These are phyloP conservation scores for Phytophthora citricola DNA, from an alignment of 352 stramenopile species.

Conservation along the genomic window DNA sequence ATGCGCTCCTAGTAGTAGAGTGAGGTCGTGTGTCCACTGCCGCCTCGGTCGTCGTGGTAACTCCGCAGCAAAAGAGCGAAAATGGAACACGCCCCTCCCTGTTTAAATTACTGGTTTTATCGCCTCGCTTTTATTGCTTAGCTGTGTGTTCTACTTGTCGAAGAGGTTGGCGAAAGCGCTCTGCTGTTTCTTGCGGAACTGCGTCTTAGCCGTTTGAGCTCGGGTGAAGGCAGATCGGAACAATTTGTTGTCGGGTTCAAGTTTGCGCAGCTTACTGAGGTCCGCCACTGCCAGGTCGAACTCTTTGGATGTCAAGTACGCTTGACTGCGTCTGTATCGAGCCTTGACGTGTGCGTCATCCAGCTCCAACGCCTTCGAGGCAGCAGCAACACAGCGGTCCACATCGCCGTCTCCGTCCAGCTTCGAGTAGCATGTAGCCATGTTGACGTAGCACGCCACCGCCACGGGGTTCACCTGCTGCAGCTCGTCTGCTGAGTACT, in stretches of 20 bases:
- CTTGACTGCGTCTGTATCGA: slow-evolving; percentile 71
- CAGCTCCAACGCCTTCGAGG: slow-evolving; percentile 49
- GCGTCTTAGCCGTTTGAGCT: slow-evolving; percentile 37
- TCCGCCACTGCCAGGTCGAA: slow-evolving; percentile 67
- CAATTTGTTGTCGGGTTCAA: slow-evolving; percentile 57
- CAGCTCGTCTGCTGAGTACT: slow-evolving; percentile 48
- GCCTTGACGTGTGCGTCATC: slow-evolving; percentile 66
- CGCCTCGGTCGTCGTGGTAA: slow-evolving; percentile 29
- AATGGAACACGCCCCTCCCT: slow-evolving; percentile 62
- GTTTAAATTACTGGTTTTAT: slow-evolving; percentile 59
- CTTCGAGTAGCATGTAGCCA: slow-evolving; percentile 73
- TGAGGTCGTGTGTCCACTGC: slow-evolving; percentile 33
- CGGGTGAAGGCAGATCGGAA: slow-evolving; percentile 45
- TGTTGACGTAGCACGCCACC: slow-evolving; percentile 62
- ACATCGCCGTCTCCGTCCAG: slow-evolving; percentile 26
- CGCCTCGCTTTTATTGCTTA: not conserved
- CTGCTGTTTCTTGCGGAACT: slow-evolving; percentile 52
- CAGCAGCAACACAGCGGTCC: slow-evolving; percentile 57
- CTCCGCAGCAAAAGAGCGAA: slow-evolving; percentile 33
- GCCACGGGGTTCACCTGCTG: slow-evolving; percentile 40
- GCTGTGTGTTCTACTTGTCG: slow-evolving; percentile 25
- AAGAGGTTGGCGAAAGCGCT: slow-evolving; percentile 48
- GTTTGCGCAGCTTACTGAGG: slow-evolving; percentile 39
- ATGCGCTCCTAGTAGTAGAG: slow-evolving; percentile 42
- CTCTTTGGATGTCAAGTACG: slow-evolving; percentile 56